These are phyloP conservation scores for Cytospora paraplurivora DNA, from an alignment of 2,329 filamentous ascomycete species.

Conservation along the genomic window DNA sequence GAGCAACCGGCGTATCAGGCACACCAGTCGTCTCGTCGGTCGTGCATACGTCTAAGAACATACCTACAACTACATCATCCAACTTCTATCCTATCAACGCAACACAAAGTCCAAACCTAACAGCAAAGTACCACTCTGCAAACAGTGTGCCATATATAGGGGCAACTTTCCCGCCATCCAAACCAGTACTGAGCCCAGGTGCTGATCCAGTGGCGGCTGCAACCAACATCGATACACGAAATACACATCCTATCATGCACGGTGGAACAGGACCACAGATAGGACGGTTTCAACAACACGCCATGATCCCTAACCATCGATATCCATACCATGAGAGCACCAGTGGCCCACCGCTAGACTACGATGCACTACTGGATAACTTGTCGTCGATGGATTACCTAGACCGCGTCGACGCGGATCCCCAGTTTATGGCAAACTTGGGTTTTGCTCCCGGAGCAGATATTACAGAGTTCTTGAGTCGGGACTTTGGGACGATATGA, in stretches of 20 bases:
- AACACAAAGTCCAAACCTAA: conserved; percentile 19
- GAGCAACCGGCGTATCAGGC: conserved; percentile 6
- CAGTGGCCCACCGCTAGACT: conserved; percentile 43
- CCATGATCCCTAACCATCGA: conserved; percentile 17
- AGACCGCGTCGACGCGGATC: conserved; percentile 55
- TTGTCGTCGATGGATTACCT: conserved; percentile 53
- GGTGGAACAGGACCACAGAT: conserved; percentile 12
- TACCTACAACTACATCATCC: conserved; percentile 13
- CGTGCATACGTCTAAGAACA: conserved; percentile 10
- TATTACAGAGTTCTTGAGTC: conserved; percentile 44
- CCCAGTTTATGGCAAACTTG: conserved; percentile 68
- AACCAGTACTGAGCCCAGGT: conserved; percentile 6
- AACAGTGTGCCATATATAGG: conserved; percentile 21
- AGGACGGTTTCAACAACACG: conserved; percentile 13
- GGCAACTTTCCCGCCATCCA: conserved; percentile 13
- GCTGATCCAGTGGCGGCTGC: conserved; percentile 5
- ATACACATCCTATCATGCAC: conserved; percentile 17
- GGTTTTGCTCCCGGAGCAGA: conserved; percentile 66
- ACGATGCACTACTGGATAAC: conserved; percentile 56
- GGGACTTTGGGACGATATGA: conserved; percentile 41
- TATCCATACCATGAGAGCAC: conserved; percentile 31
- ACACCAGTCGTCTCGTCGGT: conserved; percentile 7
- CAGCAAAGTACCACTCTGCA: conserved; percentile 15
- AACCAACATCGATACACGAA: conserved; percentile 15
- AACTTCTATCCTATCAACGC: conserved; percentile 16